Base-by-base conservation (phyloP, 2,329 filamentous ascomycete species). In the Arthrobotrys sphaeroides region DNA sequence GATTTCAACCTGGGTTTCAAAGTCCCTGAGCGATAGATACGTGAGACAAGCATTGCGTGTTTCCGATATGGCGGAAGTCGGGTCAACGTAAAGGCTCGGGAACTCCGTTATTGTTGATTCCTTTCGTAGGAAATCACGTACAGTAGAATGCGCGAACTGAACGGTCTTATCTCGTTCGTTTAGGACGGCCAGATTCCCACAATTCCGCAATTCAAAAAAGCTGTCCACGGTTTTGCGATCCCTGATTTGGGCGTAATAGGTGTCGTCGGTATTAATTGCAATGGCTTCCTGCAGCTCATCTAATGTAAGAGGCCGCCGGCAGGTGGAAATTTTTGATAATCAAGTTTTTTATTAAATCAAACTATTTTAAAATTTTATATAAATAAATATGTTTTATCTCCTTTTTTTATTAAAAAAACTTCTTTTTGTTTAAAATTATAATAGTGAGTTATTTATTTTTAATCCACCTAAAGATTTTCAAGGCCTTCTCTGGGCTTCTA, bases 101-200 rank as follows among this genome's bases (percentile, higher is more conserved):
- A 61, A 61, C 5, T 61, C 38, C 16, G 20, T 24, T 38, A 4
- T 16, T 40, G 24, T 65, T 16, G 40, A 31, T 33, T 49, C 16
- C 6, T 7, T 20, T 10, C 45, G n/a, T 42, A 69, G 55, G n/a
- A 73, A 73, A 28, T 77, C 76, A 6, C 47, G 31, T 1, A 73
- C 73, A 2, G 73, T 59, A 36, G 64, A 77, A 28, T 77, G 76
- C 7, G 69, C 61, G 22, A 77, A 77, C 31, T 59, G 45, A 47
- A 77, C 45, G 0, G 38, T 69, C 5, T 68, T 49, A 40, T 61
- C 38, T 49, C 45, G 24, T 16, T 65, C 31, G 43, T 51, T 49
- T 22, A 49, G 28, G 5, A 65, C 16, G 24, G 20, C 60, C 13
- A 65, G 18, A 18, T 49, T 49, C 26, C 5, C 40, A 20, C 24